Evolutionary conservation across 257 asterid genomes (phyloP).

Genomic region (Solanum arcanum): DNA sequence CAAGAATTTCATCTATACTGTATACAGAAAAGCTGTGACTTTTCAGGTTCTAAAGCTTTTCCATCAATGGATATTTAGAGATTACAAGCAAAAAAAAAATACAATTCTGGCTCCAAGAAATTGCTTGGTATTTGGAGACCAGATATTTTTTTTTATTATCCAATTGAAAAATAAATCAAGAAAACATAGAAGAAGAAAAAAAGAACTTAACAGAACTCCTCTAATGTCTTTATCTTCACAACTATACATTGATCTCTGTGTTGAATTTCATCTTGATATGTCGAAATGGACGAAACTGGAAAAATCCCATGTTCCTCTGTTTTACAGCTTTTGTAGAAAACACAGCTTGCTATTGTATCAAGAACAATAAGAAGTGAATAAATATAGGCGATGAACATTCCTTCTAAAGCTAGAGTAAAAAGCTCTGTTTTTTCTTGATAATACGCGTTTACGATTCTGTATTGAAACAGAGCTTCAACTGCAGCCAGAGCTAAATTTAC

Average conservation of each 20-base stretch:
- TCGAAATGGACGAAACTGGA: background rate
- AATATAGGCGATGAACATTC: conserved; percentile 37
- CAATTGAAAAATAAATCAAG: background rate
- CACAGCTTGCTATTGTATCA: conserved; percentile 33
- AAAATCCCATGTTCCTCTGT: conserved; percentile 5
- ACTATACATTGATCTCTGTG: conserved; percentile 6
- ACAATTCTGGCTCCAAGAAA: background rate
- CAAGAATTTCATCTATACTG: background rate
- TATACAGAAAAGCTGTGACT: background rate
- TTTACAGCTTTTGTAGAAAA: conserved; percentile 33
- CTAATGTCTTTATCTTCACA: conserved; percentile 10
- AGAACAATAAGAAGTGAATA: conserved; percentile 36
- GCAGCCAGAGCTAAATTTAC: conserved; percentile 35
- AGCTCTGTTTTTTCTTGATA: background rate
- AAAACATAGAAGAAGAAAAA: background rate
- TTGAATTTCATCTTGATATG: conserved; percentile 11
- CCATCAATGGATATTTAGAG: background rate
- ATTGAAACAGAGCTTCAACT: conserved; percentile 48
- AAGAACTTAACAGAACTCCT: conserved; percentile 11
- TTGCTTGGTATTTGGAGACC: background rate
- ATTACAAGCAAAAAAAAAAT: background rate
- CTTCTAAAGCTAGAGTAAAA: conserved; percentile 33
- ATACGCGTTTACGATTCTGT: conserved; percentile 32
- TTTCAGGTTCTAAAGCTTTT: background rate
- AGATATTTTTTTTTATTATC: background rate